Percentiles rank a stretch among this genome's conserved stretches.
Evolutionary conservation across 148 eudicot genomes (phyloP).

Genomic region (Arctostaphylos glauca): DNA sequence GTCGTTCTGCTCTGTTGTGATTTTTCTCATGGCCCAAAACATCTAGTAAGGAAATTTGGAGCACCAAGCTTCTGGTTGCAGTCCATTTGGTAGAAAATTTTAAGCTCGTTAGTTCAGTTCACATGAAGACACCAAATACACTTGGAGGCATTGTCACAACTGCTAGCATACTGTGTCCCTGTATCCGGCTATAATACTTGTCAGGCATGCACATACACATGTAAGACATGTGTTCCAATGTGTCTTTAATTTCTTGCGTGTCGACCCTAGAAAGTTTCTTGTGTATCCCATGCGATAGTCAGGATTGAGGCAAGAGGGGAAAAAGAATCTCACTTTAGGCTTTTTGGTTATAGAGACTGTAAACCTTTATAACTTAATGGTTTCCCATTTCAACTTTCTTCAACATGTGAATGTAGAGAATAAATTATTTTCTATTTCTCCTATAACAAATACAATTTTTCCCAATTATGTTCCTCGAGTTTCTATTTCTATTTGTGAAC

Average conservation of each 20-base stretch:
- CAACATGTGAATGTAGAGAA: neutral
- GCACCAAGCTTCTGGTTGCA: slow-evolving; percentile 1
- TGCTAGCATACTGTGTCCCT: neutral
- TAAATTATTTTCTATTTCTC: neutral
- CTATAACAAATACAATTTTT: neutral
- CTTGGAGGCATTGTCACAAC: neutral
- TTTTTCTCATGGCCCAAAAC: neutral
- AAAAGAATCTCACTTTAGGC: neutral
- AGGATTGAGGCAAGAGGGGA: no score
- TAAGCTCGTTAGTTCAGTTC: neutral
- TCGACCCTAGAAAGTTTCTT: no score
- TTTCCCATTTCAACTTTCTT: neutral
- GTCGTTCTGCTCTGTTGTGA: neutral
- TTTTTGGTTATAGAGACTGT: neutral
- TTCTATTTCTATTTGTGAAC: no score
- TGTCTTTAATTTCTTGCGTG: neutral
- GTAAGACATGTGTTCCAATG: neutral
- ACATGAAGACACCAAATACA: neutral
- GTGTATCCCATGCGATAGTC: no score
- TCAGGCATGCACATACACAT: neutral
- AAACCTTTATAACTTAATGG: neutral
- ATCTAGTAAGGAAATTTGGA: neutral
- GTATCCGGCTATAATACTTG: neutral
- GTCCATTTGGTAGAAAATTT: neutral
- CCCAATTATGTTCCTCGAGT: neutral